Evolutionary conservation across 2,329 filamentous ascomycete species (phyloP).

Genomic region (Mycogone perniciosa): DNA sequence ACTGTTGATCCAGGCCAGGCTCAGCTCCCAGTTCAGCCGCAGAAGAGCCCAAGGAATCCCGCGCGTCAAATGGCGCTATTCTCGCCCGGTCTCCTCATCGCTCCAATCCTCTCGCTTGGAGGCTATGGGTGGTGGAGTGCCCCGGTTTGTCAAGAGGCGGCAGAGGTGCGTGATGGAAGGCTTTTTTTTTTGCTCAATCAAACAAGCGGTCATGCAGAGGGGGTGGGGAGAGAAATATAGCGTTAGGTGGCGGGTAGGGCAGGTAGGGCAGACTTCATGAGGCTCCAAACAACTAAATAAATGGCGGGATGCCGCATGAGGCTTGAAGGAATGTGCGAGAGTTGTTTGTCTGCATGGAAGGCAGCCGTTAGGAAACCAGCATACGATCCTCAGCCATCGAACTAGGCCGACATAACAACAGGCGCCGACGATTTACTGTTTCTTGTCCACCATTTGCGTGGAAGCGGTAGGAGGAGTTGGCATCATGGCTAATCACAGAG

Average conservation of each 20-base stretch:
- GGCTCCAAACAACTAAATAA: constrained; percentile 3
- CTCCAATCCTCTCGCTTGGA: too few relatives aligned
- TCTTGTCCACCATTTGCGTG: neutral
- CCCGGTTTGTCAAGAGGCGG: too few relatives aligned
- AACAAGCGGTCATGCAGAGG: neutral
- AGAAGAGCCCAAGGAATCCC: neutral
- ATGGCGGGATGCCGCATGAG: neutral
- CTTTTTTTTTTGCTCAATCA: neutral
- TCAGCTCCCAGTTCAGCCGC: constrained; percentile 1
- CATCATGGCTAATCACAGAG: constrained; percentile 37
- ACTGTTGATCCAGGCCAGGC: neutral
- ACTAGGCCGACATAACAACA: constrained; percentile 1
- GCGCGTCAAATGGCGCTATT: neutral
- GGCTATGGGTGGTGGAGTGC: too few relatives aligned
- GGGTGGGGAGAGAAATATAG: constrained; percentile 3
- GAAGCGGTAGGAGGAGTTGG: neutral
- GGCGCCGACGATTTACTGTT: neutral
- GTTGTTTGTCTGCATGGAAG: too few relatives aligned
- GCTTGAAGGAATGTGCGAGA: neutral
- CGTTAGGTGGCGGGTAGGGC: neutral
- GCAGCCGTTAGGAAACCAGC: neutral
- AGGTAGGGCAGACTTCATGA: constrained; percentile 10
- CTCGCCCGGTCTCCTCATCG: neutral
- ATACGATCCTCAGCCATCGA: neutral
- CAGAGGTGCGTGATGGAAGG: too few relatives aligned